Evolutionary conservation across 192 early-diverging fungal species (phyloP), one percentile per base, ranked within the genome.

Genomic region (Mortierella hygrophila): DNA sequence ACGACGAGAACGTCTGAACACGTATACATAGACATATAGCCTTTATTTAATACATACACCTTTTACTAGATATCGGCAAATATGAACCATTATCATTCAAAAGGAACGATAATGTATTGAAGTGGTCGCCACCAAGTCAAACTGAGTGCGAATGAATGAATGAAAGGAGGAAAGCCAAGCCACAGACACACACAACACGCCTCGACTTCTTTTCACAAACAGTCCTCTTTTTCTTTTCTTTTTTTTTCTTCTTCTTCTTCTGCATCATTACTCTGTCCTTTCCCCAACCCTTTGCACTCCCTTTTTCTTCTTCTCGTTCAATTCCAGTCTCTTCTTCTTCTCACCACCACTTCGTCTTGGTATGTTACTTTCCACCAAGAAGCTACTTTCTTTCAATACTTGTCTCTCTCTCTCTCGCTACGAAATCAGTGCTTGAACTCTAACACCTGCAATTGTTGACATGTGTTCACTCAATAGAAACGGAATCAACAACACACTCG

Each of bases 1-100:
- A 85, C 63, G 83, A 85, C 37, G 78, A 85, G 54, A 84, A 84
- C 46, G 82, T 84, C 18, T 83, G 73, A 32, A 74, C 16, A 52
- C 18, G 21, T 21, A 10, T 20, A 32, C 35, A 52, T 11, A 65
- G 11, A 65, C 26, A 65, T 65, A 65, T 65, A 65, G 32, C 60
- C 60, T 10, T 65, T 65, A 13, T 65, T 29, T 35, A 65, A 65
- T 65, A 65, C 13, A 65, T 15, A 0, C 6, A 6, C 49, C 15
- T 9, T 57, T 26, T 57, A 46, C 44, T 46, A 57, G 55, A 57
- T 26, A 57, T 3, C 49, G 5, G 13, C 13, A 46, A 46, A 35
- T 1, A 35, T 35, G 1, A 35, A 46, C 13, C 9, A 46, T 0
- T 46, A 15, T 15, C 49, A 15, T 52, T 52, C 47, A 26, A 40